phyloP scores from a whole-genome alignment of 2,329 filamentous ascomycete species.

The Aureobasidium sp. region DNA sequence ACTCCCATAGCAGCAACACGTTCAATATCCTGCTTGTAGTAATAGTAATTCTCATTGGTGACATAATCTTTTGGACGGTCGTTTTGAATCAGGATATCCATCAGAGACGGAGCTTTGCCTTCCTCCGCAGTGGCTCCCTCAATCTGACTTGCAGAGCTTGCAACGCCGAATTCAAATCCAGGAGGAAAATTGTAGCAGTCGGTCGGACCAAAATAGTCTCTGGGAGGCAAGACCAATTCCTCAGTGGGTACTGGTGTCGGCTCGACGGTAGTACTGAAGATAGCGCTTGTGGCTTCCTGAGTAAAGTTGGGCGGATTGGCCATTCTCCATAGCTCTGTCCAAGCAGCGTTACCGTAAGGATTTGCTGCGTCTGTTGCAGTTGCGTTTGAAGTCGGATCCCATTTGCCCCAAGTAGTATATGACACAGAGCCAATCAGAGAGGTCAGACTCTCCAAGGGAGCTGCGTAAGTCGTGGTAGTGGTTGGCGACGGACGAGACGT shows the following conservation, averaged over 20 bases:
- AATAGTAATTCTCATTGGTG: slow-evolving; percentile 36
- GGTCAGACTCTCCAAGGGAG: slow-evolving; percentile 31
- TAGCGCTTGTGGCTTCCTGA: slow-evolving; percentile 31
- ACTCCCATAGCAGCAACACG: slow-evolving; percentile 29
- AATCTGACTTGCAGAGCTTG: slow-evolving; percentile 22
- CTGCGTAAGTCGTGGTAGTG: slow-evolving; percentile 31
- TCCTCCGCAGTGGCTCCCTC: slow-evolving; percentile 22
- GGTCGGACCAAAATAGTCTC: slow-evolving; percentile 43
- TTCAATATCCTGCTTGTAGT: slow-evolving; percentile 43
- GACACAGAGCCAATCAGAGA: slow-evolving; percentile 31
- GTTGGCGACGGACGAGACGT: slow-evolving; percentile 30
- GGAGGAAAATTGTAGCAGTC: slow-evolving; percentile 46
- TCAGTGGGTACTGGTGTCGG: slow-evolving; percentile 49
- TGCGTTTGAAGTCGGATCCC: slow-evolving; percentile 31
- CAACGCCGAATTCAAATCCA: slow-evolving; percentile 33
- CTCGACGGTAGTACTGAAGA: slow-evolving; percentile 39
- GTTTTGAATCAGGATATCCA: slow-evolving; percentile 11
- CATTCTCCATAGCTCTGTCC: slow-evolving; percentile 28
- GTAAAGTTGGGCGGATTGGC: slow-evolving; percentile 33
- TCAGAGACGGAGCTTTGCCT: slow-evolving; percentile 17
- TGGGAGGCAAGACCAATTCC: slow-evolving; percentile 50
- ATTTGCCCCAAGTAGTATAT: slow-evolving; percentile 38
- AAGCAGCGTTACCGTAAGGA: slow-evolving; percentile 1
- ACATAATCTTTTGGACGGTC: slow-evolving; percentile 20
- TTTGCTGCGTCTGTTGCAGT: slow-evolving; percentile 27